A percentile compares a stretch with the other conserved stretches of the same genome.
These are phyloP conservation scores for Galerina marginata DNA, from an alignment of 768 basidiomycete species.

Conservation along the genomic window DNA sequence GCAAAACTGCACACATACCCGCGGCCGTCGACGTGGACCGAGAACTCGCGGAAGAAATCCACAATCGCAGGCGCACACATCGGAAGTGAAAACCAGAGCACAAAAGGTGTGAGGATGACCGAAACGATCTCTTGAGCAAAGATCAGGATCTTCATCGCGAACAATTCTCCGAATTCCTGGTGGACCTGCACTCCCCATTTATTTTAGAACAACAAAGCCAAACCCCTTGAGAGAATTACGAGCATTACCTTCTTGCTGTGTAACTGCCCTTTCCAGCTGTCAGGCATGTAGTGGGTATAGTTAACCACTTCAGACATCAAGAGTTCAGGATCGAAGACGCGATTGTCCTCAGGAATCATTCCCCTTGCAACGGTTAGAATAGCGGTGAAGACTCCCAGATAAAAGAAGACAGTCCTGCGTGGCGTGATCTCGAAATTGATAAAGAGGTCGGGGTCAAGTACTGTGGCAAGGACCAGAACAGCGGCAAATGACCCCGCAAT, in stretches of 20 bases:
- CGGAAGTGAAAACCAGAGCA: constrained; percentile 93
- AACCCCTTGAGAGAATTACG: constrained; percentile 9
- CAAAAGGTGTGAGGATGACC: constrained; percentile 91
- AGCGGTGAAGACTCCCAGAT: constrained; percentile 85
- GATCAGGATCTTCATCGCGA: constrained; percentile 89
- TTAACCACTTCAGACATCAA: constrained; percentile 92
- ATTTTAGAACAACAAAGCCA: not conserved
- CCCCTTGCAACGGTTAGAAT: constrained; percentile 89
- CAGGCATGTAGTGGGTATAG: constrained; percentile 96
- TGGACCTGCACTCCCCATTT: constrained; percentile 65
- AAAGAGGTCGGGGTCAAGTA: constrained; percentile 92
- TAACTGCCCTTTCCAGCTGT: constrained; percentile 86
- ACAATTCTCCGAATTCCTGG: constrained; percentile 88
- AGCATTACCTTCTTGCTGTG: constrained; percentile 81
- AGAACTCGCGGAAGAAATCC: constrained; percentile 98
- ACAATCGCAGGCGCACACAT: constrained; percentile 88
- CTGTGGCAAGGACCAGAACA: constrained; percentile 89
- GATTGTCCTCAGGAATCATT: constrained; percentile 95
- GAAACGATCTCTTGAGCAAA: constrained; percentile 90
- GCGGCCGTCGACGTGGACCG: constrained; percentile 93
- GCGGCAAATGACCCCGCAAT: constrained; percentile 96
- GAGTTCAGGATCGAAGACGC: constrained; percentile 91
- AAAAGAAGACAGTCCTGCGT: constrained; percentile 93
- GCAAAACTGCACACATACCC: constrained; percentile 99
- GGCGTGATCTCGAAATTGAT: constrained; percentile 94